phyloP scores from a whole-genome alignment of 2,329 filamentous ascomycete species.

The Fusarium goolgardi region DNA sequence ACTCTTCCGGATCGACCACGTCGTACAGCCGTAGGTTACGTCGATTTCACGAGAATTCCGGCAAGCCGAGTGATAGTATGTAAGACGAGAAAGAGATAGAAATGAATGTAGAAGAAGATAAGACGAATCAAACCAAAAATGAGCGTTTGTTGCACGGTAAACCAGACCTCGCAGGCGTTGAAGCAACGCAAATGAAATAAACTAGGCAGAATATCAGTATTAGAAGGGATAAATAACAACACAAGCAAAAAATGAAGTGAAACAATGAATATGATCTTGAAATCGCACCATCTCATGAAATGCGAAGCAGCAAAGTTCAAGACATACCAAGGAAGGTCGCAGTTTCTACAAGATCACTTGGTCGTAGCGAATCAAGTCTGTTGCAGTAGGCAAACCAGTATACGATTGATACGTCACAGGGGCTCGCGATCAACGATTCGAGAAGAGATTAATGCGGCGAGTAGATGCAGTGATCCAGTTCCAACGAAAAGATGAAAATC shows the following conservation, averaged over 20 bases:
- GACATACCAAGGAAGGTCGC: conserved; percentile 29
- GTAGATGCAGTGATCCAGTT: conserved; percentile 24
- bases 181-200: conserved; percentile 37
- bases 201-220: conserved; percentile 39
- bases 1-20: conserved; percentile 33
- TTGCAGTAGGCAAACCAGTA: neutral
- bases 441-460: conserved; percentile 26
- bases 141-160: conserved; percentile 41
- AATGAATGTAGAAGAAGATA: conserved; percentile 39
- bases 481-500: conserved; percentile 30
- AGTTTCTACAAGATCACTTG: conserved; percentile 25
- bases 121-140: conserved; percentile 36
- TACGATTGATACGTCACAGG: conserved; percentile 23
- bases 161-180: conserved; percentile 42
- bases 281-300: conserved; percentile 19
- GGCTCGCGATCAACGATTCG: conserved; percentile 43
- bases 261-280: conserved; percentile 26
- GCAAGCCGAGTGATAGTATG: conserved; percentile 10
- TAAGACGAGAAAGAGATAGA: conserved; percentile 24
- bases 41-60: conserved; percentile 34
- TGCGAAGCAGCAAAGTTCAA: conserved; percentile 10
- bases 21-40: conserved; percentile 39
- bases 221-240: conserved; percentile 21
- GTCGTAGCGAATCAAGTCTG: conserved; percentile 1
- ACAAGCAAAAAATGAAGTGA: conserved; percentile 33